These are phyloP conservation scores for Chaetomium strumarium DNA, from an alignment of 2,329 filamentous ascomycete species.

Conservation along the genomic window DNA sequence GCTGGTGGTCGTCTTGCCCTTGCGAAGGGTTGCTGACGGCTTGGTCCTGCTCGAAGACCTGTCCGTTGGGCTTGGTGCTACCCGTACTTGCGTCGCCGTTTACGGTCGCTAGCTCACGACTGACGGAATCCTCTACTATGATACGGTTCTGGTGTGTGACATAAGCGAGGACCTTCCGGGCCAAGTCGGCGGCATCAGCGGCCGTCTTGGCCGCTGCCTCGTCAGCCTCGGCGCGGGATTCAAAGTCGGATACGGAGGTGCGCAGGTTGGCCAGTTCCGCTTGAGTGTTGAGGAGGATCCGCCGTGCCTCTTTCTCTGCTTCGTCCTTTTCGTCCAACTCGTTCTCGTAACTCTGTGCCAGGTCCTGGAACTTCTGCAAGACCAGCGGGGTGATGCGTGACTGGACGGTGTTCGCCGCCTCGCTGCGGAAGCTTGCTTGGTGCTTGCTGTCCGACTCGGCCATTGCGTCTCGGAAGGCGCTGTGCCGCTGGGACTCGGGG, in stretches of 20 bases:
- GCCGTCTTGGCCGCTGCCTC: conserved; percentile 45
- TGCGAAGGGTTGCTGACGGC: conserved; percentile 27
- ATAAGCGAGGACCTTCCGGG: conserved; percentile 32
- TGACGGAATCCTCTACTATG: conserved; percentile 46
- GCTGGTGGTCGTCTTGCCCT: conserved; percentile 37
- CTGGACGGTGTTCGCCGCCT: conserved; percentile 63
- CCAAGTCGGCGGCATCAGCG: conserved; percentile 44
- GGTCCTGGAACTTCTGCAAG: conserved; percentile 64
- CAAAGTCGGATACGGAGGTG: conserved; percentile 54
- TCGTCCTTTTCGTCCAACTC: conserved; percentile 69
- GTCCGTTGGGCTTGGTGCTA: conserved; percentile 39
- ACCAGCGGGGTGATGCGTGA: conserved; percentile 64
- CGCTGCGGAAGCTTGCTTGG: conserved; percentile 47
- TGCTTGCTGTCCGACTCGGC: conserved; percentile 36
- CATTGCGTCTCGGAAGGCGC: conserved; percentile 47
- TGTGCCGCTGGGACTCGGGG: conserved; percentile 53
- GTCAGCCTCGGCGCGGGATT: conserved; percentile 49
- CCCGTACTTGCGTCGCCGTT: conserved; percentile 39
- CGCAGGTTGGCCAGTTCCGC: conserved; percentile 58
- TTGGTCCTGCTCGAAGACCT: conserved; percentile 44
- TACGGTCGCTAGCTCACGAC: conserved; percentile 41
- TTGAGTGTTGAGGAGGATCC: conserved; percentile 60
- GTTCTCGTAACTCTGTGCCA: conserved; percentile 66
- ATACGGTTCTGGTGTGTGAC: conserved; percentile 46
- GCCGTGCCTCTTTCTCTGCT: conserved; percentile 61